Percentiles rank a stretch among this genome's conserved stretches.
These are phyloP conservation scores for Malassezia nana DNA, from an alignment of 1,284 basidiomycete genomes.

Conservation along the genomic window DNA sequence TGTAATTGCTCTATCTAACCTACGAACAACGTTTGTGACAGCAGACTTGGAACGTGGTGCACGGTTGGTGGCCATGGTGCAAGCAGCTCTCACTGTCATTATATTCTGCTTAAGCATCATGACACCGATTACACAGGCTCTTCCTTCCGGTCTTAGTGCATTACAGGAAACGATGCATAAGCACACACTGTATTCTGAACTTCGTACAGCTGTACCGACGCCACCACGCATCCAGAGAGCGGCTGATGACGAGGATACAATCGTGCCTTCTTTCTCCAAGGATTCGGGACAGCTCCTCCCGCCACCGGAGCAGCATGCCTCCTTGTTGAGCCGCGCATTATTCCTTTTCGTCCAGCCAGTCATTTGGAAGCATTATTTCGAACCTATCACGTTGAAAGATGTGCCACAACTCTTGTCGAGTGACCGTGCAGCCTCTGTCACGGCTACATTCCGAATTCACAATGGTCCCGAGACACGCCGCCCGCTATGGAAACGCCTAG, in stretches of 20 bases:
- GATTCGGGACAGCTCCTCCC: conserved; percentile 16
- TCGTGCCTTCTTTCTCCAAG: neutral
- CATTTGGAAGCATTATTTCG: conserved; percentile 50
- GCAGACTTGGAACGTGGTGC: neutral
- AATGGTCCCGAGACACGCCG: neutral
- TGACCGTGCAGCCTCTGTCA: conserved; percentile 51
- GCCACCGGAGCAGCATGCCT: conserved; percentile 38
- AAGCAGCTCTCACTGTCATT: conserved; percentile 22
- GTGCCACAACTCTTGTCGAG: conserved; percentile 53
- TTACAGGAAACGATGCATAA: conserved; percentile 40
- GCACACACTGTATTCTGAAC: conserved; percentile 25
- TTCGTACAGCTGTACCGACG: conserved; percentile 39
- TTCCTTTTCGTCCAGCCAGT: conserved; percentile 45
- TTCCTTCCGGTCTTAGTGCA: conserved; percentile 31
- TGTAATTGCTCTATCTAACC: conserved; percentile 29
- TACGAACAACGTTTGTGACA: conserved; percentile 28
- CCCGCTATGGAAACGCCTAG: conserved; percentile 46
- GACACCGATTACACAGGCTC: conserved; percentile 25
- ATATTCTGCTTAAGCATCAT: conserved; percentile 26
- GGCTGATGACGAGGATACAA: neutral
- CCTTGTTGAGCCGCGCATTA: conserved; percentile 33
- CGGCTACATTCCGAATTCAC: conserved; percentile 31
- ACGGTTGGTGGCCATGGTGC: conserved; percentile 13
- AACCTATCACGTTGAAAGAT: conserved; percentile 49
- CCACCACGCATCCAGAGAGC: conserved; percentile 17